These are phyloP conservation scores for Sisymbrium altissimum DNA, from an alignment of 345 rosid genomes.

Conservation along the genomic window DNA sequence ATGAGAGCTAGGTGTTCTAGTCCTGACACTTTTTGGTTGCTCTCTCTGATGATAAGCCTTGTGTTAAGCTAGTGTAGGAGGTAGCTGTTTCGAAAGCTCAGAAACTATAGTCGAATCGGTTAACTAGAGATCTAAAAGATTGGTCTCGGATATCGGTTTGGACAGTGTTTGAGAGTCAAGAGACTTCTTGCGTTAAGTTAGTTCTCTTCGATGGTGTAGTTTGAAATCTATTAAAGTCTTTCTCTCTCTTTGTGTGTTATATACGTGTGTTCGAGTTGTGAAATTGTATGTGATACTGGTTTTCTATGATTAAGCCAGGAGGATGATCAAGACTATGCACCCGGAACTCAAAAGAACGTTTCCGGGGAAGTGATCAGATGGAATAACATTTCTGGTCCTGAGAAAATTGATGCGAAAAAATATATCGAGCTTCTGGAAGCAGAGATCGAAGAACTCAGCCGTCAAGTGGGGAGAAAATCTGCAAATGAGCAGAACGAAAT, in stretches of 20 bases:
- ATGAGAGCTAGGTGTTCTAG: too few relatives aligned
- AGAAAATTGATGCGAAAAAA: constrained; percentile 84
- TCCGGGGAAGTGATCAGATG: constrained; percentile 92
- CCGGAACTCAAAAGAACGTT: constrained; percentile 91
- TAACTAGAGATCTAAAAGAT: background rate
- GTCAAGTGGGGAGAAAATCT: constrained; percentile 68
- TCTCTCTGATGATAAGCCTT: too few relatives aligned
- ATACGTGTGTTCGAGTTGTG: background rate
- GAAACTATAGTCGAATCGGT: background rate
- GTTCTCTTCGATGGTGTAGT: background rate
- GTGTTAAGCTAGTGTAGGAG: too few relatives aligned
- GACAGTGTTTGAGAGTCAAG: background rate
- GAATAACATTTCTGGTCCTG: constrained; percentile 84
- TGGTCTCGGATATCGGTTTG: background rate
- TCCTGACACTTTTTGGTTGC: too few relatives aligned
- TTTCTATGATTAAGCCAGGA: constrained; percentile 30
- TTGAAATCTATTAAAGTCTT: too few relatives aligned
- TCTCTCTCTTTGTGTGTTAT: background rate
- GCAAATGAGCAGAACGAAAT: constrained; percentile 71
- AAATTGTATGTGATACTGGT: constrained; percentile 1
- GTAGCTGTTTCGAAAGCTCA: background rate
- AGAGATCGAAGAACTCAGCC: constrained; percentile 85
- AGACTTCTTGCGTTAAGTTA: background rate
- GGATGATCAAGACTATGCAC: constrained; percentile 77
- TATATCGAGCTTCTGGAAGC: constrained; percentile 94